Evolutionary conservation across 305 asterid species (phyloP), one percentile per base, ranked within the genome.

Genomic region (Plantago coronopus): DNA sequence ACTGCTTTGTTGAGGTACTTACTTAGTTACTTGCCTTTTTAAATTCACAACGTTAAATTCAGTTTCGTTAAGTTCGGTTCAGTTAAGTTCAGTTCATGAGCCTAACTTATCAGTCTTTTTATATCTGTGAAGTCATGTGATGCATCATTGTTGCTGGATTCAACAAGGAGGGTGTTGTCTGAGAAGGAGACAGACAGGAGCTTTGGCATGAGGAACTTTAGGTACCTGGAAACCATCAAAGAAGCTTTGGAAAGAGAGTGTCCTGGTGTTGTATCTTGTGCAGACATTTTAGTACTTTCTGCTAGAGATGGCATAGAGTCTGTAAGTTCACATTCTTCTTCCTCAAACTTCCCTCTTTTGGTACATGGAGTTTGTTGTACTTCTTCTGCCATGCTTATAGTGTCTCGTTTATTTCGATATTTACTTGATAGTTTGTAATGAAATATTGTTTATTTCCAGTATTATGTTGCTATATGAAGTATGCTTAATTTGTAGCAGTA

Each of bases 111-210:
- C n/a, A n/a, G n/a, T n/a, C n/a, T n/a, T n/a, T n/a, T n/a, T n/a
- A n/a, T n/a, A n/a, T n/a, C n/a, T n/a, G n/a, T n/a, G 63, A 74
- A 91, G 98, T 88, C 96, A 15, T 91, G 98, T 66, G 98, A 88
- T 75, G 98, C 97, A 19, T 91, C 98, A 1, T 73, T 91, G 58
- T 61, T 91, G 71, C 84, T 91, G 87, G 98, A 91, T 63, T 91
- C 98, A 22, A 91, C 97, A 1, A 81, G 98, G 85, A 81, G 91
- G 69, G 76, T 76, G 48, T 64, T 91, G 70, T 91, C 97, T 0
- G 98, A 91, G 83, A 88, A 91, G 80, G 96, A 88, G 48, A 82
- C 90, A 0, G 98, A 88, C 65, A 76, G 98, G 78, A 91, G 98
- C 78, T 91, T 91, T 27, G 98, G 98, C 6, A 87, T 91, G 95